phyloP scores from a whole-genome alignment of 2,329 filamentous ascomycete genomes.

The Talaromyces funiculosus region DNA sequence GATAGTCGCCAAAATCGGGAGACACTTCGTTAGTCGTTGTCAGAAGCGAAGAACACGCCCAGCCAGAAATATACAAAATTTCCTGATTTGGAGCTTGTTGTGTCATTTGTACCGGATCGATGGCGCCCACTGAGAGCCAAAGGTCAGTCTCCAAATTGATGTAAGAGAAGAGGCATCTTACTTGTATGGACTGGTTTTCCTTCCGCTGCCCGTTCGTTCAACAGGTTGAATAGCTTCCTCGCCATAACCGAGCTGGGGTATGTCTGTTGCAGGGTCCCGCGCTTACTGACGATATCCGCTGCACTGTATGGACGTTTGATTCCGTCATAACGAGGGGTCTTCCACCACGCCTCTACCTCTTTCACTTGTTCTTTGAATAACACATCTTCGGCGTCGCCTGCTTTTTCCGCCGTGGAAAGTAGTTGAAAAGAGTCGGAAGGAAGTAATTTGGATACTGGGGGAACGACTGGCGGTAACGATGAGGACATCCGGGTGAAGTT shows the following conservation, averaged over 20 bases:
- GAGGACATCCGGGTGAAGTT: slow-evolving; percentile 49
- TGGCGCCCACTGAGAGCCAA: slow-evolving; percentile 69
- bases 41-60: slow-evolving; percentile 91
- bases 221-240: slow-evolving; percentile 83
- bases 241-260: slow-evolving; percentile 96
- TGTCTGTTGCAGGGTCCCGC: slow-evolving; percentile 76
- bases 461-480: slow-evolving; percentile 50
- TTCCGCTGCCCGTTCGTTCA: slow-evolving; percentile 69
- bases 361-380: slow-evolving; percentile 78
- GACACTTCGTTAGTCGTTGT: slow-evolving; percentile 96
- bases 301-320: slow-evolving; percentile 90
- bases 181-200: slow-evolving; percentile 91
- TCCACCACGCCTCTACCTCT: slow-evolving; percentile 89
- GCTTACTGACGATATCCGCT: slow-evolving; percentile 86
- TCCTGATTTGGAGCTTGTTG: slow-evolving; percentile 96
- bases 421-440: slow-evolving; percentile 80
- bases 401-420: slow-evolving; percentile 69
- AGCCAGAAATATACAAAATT: slow-evolving; percentile 91
- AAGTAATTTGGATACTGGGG: slow-evolving; percentile 56
- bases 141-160: slow-evolving; percentile 1
- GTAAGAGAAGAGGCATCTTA: slow-evolving; percentile 39
- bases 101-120: slow-evolving; percentile 99
- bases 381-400: slow-evolving; percentile 73
- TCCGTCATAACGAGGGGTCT: slow-evolving; percentile 72
- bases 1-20: slow-evolving; percentile 96